Evolutionary conservation across 2,329 filamentous ascomycete species (phyloP), one percentile per base, ranked within the genome.

Genomic region (Lomentospora prolificans): DNA sequence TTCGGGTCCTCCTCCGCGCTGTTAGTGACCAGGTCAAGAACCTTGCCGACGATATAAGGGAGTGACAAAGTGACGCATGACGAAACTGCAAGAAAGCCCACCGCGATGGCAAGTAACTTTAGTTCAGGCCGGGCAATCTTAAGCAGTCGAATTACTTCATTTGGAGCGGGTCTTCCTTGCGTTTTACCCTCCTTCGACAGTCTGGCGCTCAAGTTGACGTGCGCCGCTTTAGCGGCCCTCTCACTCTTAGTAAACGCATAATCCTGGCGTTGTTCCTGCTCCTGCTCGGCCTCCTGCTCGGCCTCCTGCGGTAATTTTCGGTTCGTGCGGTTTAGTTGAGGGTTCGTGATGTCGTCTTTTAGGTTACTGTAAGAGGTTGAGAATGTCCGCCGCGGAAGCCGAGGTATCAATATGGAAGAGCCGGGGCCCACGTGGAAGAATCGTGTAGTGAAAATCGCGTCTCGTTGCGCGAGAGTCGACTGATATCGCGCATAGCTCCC

Each of bases 61-160:
- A 99, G 89, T 2, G 90, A 91, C 87, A 99, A 95, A 57, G 91
- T 95, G 62, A 99, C 90, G 53, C 84, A 81, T 3, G 92, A 97
- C 14, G 92, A 96, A 59, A 96, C 78, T 57, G 99, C 77, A 53
- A 99, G 77, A 66, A 96, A 87, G 56, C 87, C 68, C 67, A 97
- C 92, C 3, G 95, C 95, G 60, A 87, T 70, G 5, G 76, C 78
- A 14, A 99, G 82, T 70, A 88, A 87, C 66, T 78, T 85, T 28
- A 87, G 73, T 72, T 99, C 94, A 2, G 92, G 92, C 56, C 82
- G 79, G 10, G 94, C 94, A 66, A 99, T 94, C 70, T 86, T 90
- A 68, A 99, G 79, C 64, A 99, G 74, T 53, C 94, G 83, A 84
- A 85, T 88, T 62, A 97, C 83, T 71, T 99, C 94, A 10, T 74